Evolutionary conservation across 179 eudicot species (phyloP).

Genomic region (Silene vulgaris): DNA sequence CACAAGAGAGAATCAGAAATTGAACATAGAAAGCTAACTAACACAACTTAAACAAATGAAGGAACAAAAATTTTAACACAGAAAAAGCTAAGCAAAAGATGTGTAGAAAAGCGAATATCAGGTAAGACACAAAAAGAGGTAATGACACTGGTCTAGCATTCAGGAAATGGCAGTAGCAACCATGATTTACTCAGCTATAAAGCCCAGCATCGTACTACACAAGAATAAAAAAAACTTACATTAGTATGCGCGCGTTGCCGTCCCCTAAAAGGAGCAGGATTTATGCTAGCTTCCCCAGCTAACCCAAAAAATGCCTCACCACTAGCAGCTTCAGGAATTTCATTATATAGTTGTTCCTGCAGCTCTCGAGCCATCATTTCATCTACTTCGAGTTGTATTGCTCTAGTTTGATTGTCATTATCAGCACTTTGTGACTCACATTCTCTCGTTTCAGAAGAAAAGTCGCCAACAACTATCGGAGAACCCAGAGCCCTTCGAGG

Average conservation of each 20-base stretch:
- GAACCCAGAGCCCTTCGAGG: constrained; percentile 27
- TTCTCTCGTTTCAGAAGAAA: constrained; percentile 35
- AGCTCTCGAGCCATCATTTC: constrained; percentile 85
- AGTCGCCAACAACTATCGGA: constrained; percentile 41
- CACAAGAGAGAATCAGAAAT: neutral
- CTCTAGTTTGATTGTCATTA: constrained; percentile 45
- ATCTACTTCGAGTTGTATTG: constrained; percentile 70
- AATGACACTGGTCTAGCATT: neutral
- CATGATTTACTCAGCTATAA: constrained; percentile 3
- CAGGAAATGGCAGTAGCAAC: neutral
- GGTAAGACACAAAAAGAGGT: neutral
- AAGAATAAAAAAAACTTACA: constrained; percentile 36
- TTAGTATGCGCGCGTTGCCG: constrained; percentile 27
- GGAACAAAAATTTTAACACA: neutral
- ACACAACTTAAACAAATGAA: constrained; percentile 2
- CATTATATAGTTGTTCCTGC: constrained; percentile 86
- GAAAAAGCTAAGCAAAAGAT: neutral
- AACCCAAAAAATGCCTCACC: constrained; percentile 48
- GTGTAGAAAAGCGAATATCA: neutral
- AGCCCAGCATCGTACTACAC: constrained; percentile 3
- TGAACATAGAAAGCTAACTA: neutral
- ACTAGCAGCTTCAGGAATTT: constrained; percentile 39
- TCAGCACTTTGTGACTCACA: constrained; percentile 31
- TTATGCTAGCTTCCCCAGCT: constrained; percentile 39
- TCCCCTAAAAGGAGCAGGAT: constrained; percentile 34